phyloP scores from a whole-genome alignment of 192 early-diverging fungal genomes.

The Backusella sp. region DNA sequence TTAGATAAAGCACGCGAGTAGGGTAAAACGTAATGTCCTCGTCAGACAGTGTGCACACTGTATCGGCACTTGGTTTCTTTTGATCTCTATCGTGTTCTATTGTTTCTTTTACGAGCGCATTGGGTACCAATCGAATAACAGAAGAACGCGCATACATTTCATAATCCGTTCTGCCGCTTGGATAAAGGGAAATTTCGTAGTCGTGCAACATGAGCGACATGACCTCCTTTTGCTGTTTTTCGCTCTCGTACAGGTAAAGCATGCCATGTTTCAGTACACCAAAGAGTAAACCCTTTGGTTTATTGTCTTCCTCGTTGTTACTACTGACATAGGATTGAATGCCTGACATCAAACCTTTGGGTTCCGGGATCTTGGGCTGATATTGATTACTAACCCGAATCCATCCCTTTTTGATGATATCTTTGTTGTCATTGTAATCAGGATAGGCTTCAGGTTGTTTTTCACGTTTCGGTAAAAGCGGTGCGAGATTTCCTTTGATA shows the following conservation, averaged over 20 bases:
- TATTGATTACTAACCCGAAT: constrained; percentile 32
- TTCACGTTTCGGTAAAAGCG: background rate
- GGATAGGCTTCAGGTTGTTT: background rate
- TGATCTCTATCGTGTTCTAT: background rate
- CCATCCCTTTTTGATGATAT: constrained; percentile 31
- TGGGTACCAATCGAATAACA: constrained; percentile 53
- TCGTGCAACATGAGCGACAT: constrained; percentile 67
- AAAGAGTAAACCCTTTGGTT: constrained; percentile 51
- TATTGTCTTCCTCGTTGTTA: background rate
- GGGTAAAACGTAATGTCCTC: constrained; percentile 37
- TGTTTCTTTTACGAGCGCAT: constrained; percentile 10
- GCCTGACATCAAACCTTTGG: constrained; percentile 15
- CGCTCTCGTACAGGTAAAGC: constrained; percentile 80
- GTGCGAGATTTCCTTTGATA: background rate
- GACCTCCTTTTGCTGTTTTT: constrained; percentile 41
- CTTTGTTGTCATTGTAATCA: background rate
- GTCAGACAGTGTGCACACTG: constrained; percentile 55
- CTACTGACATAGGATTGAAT: constrained; percentile 12
- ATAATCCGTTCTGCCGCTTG: constrained; percentile 62
- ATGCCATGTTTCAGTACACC: constrained; percentile 75
- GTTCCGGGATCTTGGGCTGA: constrained; percentile 17
- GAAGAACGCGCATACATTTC: constrained; percentile 70
- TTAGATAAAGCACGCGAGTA: constrained; percentile 59
- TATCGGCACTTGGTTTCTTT: constrained; percentile 47
- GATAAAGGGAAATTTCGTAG: constrained; percentile 72